Evolutionary conservation across 805 yeast species (phyloP).

Genomic region (Lachancea sp.): DNA sequence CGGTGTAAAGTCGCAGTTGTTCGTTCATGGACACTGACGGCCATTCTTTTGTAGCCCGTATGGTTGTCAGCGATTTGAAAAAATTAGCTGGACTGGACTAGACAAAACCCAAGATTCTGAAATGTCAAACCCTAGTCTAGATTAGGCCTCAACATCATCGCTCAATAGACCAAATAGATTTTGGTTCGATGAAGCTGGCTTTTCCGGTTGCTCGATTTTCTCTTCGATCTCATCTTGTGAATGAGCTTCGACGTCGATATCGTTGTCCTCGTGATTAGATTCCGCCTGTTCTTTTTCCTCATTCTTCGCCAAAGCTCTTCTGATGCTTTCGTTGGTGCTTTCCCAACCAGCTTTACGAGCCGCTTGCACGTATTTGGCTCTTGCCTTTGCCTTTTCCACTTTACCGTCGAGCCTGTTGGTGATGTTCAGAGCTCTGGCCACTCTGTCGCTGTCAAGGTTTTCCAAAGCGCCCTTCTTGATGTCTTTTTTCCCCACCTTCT

Average conservation of each 20-base stretch:
- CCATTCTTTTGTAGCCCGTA: no score
- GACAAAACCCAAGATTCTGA: no score
- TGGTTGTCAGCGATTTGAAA: no score
- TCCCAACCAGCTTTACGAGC: constrained; percentile 74
- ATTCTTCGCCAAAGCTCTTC: constrained; percentile 21
- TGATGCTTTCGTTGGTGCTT: constrained; percentile 48
- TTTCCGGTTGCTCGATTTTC: neutral
- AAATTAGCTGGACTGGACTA: no score
- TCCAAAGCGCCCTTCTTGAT: constrained; percentile 30
- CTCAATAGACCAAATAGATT: constrained; percentile 30
- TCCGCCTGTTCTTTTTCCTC: neutral
- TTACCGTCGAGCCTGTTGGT: constrained; percentile 54
- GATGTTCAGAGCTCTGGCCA: constrained; percentile 45
- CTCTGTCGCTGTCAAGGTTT: constrained; percentile 33
- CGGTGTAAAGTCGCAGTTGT: no score
- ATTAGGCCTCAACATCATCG: constrained; percentile 30
- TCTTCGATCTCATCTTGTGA: constrained; percentile 9
- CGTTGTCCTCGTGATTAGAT: constrained; percentile 10
- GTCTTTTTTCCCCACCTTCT: constrained; percentile 19
- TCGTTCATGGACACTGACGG: no score
- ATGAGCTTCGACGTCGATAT: constrained; percentile 19
- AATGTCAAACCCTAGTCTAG: no score
- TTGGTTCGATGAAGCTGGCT: neutral
- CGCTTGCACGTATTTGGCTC: constrained; percentile 55
- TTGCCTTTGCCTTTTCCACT: constrained; percentile 55